Evolutionary conservation across 2,329 filamentous ascomycete genomes (phyloP).

Genomic region (Curvularia eragrostidis): DNA sequence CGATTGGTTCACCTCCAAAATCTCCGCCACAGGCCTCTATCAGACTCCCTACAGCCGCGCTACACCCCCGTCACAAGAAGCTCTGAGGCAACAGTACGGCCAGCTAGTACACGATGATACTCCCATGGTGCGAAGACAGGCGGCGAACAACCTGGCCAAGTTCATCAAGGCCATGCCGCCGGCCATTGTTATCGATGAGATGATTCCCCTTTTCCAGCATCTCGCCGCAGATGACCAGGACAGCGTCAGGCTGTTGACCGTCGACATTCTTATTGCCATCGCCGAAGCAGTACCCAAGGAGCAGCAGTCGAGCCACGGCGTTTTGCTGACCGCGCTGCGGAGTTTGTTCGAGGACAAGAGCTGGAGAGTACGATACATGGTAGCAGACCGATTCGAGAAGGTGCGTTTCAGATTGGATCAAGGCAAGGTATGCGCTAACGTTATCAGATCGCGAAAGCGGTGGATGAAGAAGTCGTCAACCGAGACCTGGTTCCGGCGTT

Average conservation of each 20-base stretch:
- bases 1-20: constrained; percentile 99
- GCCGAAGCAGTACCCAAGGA: constrained; percentile 98
- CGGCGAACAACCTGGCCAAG: constrained; percentile 94
- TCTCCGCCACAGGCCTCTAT: constrained; percentile 95
- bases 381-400: constrained; percentile 98
- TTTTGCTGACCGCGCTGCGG: constrained; percentile 86
- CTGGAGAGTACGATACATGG: constrained; percentile 99
- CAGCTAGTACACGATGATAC: constrained; percentile 97
- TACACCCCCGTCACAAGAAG: constrained; percentile 84
- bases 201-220: constrained; percentile 98
- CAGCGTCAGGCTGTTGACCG: constrained; percentile 92
- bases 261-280: constrained; percentile 94
- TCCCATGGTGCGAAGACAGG: constrained; percentile 96
- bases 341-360: constrained; percentile 99
- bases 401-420: constrained; percentile 53
- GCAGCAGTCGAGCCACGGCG: constrained; percentile 94
- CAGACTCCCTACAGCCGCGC: constrained; percentile 93
- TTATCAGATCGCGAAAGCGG: constrained; percentile 89
- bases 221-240: constrained; percentile 96
- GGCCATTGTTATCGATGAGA: constrained; percentile 91
- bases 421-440: constrained; percentile 36
- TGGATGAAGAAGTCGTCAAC: constrained; percentile 94
- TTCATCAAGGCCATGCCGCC: constrained; percentile 98
- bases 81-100: constrained; percentile 88
- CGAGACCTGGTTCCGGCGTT: constrained; percentile 95